Conservation (phyloP, 495 filamentous ascomycete species). For the Haplographium delicatum region DNA sequence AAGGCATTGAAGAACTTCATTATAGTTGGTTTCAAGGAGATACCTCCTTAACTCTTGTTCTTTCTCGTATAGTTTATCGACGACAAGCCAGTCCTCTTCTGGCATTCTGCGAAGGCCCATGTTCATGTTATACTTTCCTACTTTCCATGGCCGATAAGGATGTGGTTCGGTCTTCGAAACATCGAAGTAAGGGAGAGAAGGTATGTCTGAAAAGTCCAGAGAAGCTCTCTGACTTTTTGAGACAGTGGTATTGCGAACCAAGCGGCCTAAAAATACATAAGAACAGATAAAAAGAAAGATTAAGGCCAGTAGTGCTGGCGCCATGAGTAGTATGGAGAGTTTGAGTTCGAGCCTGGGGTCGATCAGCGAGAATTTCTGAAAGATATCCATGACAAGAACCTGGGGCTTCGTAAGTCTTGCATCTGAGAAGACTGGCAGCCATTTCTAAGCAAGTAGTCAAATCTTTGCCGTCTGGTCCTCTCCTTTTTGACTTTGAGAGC, state of each 20-base stretch:
- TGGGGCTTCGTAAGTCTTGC: background rate
- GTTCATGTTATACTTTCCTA: slow-evolving; percentile 32
- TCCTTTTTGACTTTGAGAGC: background rate
- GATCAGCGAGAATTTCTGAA: background rate
- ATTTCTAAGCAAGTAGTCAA: background rate
- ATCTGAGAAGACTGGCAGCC: background rate
- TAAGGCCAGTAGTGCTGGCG: background rate
- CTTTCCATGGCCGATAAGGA: slow-evolving; percentile 20
- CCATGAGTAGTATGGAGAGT: background rate
- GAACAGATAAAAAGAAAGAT: background rate
- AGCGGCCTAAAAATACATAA: no score
- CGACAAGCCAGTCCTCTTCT: slow-evolving; percentile 44
- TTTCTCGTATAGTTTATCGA: slow-evolving; percentile 47
- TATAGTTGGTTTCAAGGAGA: slow-evolving; percentile 37
- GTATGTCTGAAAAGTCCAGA: slow-evolving; percentile 12
- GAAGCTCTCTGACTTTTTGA: background rate
- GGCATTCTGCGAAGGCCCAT: slow-evolving; percentile 51
- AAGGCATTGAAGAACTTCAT: slow-evolving; percentile 42
- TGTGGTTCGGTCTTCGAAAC: slow-evolving; percentile 2
- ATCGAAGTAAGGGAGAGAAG: slow-evolving; percentile 7
- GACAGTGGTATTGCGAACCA: background rate
- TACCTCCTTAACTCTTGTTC: slow-evolving; percentile 40
- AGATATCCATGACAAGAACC: background rate
- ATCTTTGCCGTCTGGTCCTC: background rate
- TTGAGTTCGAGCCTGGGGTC: background rate